Base-by-base conservation (phyloP, 352 stramenopile species). In the Hyaloperonospora brassicae region DNA sequence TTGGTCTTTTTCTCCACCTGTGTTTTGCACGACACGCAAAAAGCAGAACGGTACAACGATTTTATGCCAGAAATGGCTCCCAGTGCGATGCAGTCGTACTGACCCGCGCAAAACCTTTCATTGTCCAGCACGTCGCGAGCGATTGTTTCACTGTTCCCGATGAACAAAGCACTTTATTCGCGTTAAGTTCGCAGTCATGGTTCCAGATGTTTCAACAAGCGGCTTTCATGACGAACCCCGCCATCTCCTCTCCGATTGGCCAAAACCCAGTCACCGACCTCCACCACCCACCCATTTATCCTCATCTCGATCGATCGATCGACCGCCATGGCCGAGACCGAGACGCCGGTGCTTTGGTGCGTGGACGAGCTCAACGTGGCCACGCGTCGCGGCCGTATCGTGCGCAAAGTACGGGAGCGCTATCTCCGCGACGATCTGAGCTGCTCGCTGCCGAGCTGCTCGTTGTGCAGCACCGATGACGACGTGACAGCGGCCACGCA, bases 371-470 rank as follows among this genome's bases (percentile, higher is more conserved):
- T 68, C 40, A 93, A 92, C 57, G 75, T 89, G 44, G 80, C 82
- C 22, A 95, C 84, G 21, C 85, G 85, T 52, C 76, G 80, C 55
- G 84, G 84, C 22, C 81, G 72, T 45, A 72, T 95, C 39, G 77
- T 94, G 60, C 77, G 79, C 34, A 77, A 84, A 2, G 78, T 95
- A 30, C 66, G 72, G n/a, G 87, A 96, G 79, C 76, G 78, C 13
- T 96, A 96, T 58, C 61, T 96, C 23, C 80, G 87, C 23, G 87
- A 96, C 50, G 86, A 95, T 55, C 70, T 96, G 35, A 86, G 76
- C 64, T 95, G 86, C 51, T 79, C 76, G 6, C 52, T 88, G 50
- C 69, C 79, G 0, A 46, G 57, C 11, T 92, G 82, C 63, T 51
- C 61, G 39, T 65, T 89, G 12, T 92, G 82, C 50, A 62, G 76